Evolutionary conservation across 768 basidiomycete species (phyloP), one percentile per base, ranked within the genome.

Genomic region (Hydnum rufescens): DNA sequence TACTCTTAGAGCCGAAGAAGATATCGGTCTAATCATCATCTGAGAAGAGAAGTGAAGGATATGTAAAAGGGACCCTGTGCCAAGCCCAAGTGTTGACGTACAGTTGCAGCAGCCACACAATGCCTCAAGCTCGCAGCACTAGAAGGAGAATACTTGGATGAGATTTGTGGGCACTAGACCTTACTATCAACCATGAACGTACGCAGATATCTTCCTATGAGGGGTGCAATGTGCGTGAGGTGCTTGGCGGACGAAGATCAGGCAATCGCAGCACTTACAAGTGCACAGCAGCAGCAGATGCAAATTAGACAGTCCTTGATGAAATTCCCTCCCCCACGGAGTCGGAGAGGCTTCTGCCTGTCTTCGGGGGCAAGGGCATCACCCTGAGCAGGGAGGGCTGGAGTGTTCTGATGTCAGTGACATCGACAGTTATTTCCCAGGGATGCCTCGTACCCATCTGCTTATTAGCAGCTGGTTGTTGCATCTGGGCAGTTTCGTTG

Each of bases 141-240:
- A 47, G 26, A 28, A 28, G 16, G 13, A 47, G 16, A 23, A 47
- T 47, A 47, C 1, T 13, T 28, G 8, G 36, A 39, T 39, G 8
- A 8, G 23, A 16, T 47, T 13, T 13, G 26, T 13, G 23, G 25
- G 16, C 13, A 47, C 13, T 13, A 47, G 44, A 22, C 13, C 36
- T 13, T 22, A 39, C 13, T 39, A 39, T 13, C 13, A 39, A 13
- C 13, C 13, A 39, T 39, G 36, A 39, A 47, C 44, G 13, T 47
- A 47, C 44, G 26, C 44, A 47, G 26, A 47, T 47, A 28, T 47
- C 44, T 25, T 47, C 44, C 44, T 47, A 47, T 47, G 13, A 47
- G 2, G 26, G 13, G 25, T 47, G 13, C 13, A 23, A 47, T 47
- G 25, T 47, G 25, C 16, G 25, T 16, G 1, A 47, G 13, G 25